Base-by-base conservation (phyloP, 2,329 filamentous ascomycete genomes). In the Microcyclospora tardicrescens region DNA sequence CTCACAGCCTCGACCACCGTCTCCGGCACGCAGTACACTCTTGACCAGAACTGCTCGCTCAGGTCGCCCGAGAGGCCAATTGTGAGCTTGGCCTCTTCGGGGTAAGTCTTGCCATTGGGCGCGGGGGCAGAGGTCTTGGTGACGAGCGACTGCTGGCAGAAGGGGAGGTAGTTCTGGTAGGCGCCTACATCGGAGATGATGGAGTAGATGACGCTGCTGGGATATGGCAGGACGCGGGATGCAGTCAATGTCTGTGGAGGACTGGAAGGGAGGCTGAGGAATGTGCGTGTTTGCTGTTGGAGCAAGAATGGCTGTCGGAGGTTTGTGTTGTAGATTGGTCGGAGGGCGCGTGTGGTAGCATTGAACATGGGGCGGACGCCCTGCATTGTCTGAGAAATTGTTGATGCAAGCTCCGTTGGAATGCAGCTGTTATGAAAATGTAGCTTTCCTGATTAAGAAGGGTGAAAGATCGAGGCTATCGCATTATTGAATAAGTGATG, bases 141-240 rank as follows among this genome's bases (percentile, higher is more conserved):
- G 31, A 96, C 85, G 43, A 69, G 72, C 29, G 83, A 87, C 34
- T 68, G 69, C 33, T 75, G 73, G 64, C 89, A 93, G 72, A 93
- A 95, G 10, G 91, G 91, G n/a, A 98, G 75, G 69, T 96, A 98
- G 48, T 68, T 60, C 29, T 72, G 68, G 73, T 98, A 98, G 46
- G 76, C 77, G 60, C 84, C 75, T 47, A 98, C 78, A 61, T 95
- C 85, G 63, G 86, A 78, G 60, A 98, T 87, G 39, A 95, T 73
- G 49, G 71, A 69, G 73, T 91, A 98, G 50, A 98, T 77, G 1
- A 75, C 68, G 4, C 62, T 54, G 27, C 77, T 67, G 1, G 78
- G 65, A 67, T 93, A 93, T 11, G 83, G 81, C 11, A 96, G 79
- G 3, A 72, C 81, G 44, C 85, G 81, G 14, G 72, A 70, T 10